Evolutionary conservation across 208 protist genomes (phyloP).

Genomic region (Leishmania lainsoni): DNA sequence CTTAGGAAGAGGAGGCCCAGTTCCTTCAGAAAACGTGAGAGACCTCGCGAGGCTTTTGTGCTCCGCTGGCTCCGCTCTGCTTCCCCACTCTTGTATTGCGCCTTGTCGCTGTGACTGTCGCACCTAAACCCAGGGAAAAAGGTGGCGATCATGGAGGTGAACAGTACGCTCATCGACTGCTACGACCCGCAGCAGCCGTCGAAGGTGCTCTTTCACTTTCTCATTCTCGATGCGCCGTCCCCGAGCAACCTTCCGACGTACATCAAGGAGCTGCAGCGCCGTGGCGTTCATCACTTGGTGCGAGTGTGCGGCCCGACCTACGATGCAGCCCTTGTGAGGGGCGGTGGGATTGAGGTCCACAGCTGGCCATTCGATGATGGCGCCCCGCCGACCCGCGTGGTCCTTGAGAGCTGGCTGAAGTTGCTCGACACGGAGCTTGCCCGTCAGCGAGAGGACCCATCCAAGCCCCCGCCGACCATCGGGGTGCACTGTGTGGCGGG

Average conservation of each 20-base stretch:
- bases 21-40: not conserved
- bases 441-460: conserved; percentile 21
- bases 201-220: conserved; percentile 67
- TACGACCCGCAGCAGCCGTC: conserved; percentile 42
- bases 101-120: not conserved
- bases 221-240: conserved; percentile 88
- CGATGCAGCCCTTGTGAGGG: conserved; percentile 62
- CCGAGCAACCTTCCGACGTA: conserved; percentile 90
- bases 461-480: conserved; percentile 44
- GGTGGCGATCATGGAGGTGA: conserved; percentile 67
- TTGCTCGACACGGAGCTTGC: conserved; percentile 75
- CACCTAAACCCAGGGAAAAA: not conserved
- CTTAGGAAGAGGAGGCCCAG: not conserved
- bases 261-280: conserved; percentile 86
- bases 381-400: conserved; percentile 73
- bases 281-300: conserved; percentile 80
- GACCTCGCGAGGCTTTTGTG: not conserved
- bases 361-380: conserved; percentile 93
- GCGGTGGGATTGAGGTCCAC: conserved; percentile 77
- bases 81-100: not conserved
- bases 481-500: conserved; percentile 94
- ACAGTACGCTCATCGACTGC: conserved; percentile 86
- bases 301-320: conserved; percentile 90
- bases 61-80: not conserved
- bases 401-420: conserved; percentile 82